Percentiles rank a stretch among this genome's conserved stretches.
Conservation (phyloP, 371 early-diverging fungal species). For the Synchytrium microbalum region DNA sequence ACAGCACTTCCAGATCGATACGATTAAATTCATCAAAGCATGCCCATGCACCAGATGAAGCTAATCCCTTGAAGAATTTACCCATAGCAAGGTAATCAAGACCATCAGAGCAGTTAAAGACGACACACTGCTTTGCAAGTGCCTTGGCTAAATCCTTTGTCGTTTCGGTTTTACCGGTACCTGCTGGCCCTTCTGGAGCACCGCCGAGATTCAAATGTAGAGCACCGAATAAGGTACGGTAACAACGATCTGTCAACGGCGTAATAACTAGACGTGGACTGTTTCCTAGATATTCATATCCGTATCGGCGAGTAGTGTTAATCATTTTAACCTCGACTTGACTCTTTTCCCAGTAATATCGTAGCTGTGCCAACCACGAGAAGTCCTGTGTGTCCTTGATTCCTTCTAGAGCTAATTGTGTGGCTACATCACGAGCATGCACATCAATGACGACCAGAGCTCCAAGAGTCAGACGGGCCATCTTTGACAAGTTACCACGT, state of each 20-base stretch:
- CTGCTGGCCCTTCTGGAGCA: slow-evolving; percentile 55
- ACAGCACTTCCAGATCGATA: slow-evolving; percentile 48
- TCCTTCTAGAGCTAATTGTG: slow-evolving; percentile 29
- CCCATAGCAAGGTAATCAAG: slow-evolving; percentile 49
- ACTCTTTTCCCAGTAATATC: slow-evolving; percentile 50
- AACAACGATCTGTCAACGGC: slow-evolving; percentile 51
- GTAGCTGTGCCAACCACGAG: slow-evolving; percentile 46
- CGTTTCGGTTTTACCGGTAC: slow-evolving; percentile 55
- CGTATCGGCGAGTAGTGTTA: slow-evolving; percentile 44
- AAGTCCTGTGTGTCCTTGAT: slow-evolving; percentile 41
- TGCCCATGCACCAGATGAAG: slow-evolving; percentile 45
- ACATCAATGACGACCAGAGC: slow-evolving; percentile 54
- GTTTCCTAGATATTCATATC: slow-evolving; percentile 53
- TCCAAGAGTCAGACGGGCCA: slow-evolving; percentile 46
- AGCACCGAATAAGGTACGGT: slow-evolving; percentile 48
- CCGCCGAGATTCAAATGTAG: slow-evolving; percentile 50
- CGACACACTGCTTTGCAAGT: slow-evolving; percentile 54
- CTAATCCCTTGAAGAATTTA: slow-evolving; percentile 52
- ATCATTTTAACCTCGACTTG: slow-evolving; percentile 49
- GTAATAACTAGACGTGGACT: slow-evolving; percentile 48
- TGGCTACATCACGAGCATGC: slow-evolving; percentile 48
- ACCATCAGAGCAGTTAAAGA: slow-evolving; percentile 56
- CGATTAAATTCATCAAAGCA: slow-evolving; percentile 67
- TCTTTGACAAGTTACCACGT: slow-evolving; percentile 44
- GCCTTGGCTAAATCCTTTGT: slow-evolving; percentile 57